Evolutionary conservation across 345 rosid species (phyloP), one percentile per base, ranked within the genome.

Genomic region (Noccaea caerulescens): DNA sequence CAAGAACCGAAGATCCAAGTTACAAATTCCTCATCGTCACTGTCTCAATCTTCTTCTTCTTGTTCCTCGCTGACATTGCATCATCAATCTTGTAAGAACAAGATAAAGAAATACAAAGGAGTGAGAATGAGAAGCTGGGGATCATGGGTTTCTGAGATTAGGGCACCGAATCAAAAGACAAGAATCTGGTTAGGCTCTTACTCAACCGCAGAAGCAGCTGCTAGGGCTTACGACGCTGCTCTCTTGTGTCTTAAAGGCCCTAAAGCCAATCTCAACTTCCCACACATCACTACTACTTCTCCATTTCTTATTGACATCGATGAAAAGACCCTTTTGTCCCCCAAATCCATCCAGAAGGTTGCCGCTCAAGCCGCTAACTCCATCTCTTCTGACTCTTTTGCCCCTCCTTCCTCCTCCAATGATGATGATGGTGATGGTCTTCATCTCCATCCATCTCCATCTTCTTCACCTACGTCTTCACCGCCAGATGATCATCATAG

Each of bases 101-200:
- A 74, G 72, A 66, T 73, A 59, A 87, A 76, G 85, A 94, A 87
- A 82, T 92, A 81, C 79, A 94, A 85, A 82, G 99, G 97, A 49
- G 99, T 94, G 43, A 82, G 99, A 68, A 94, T 92, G 99, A 89
- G 99, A 75, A 94, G 92, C 14, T 94, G 99, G 99, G 99, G 99
- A 0, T 94, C 99, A 1, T 94, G 97, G 97, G 99, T 94, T 0
- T 85, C 99, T 7, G 99, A 94, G 75, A 94, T 94, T 42, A 86
- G 99, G 62, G 97, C 99, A 51, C 99, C 99, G 18, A 91, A 91
- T 66, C 91, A 91, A 63, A 94, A 94, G 63, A 87, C 99, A 58
- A 84, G 99, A 73, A 91, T 94, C 67, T 94, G 99, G 99, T 75
- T 94, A 69, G 99, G 99, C 23, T 94, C 99, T 68, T 91, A 94